A percentile compares a stretch with the other conserved stretches of the same genome.
Evolutionary conservation across 208 protist species (phyloP).

Genomic region (Acanthamoeba royreba): DNA sequence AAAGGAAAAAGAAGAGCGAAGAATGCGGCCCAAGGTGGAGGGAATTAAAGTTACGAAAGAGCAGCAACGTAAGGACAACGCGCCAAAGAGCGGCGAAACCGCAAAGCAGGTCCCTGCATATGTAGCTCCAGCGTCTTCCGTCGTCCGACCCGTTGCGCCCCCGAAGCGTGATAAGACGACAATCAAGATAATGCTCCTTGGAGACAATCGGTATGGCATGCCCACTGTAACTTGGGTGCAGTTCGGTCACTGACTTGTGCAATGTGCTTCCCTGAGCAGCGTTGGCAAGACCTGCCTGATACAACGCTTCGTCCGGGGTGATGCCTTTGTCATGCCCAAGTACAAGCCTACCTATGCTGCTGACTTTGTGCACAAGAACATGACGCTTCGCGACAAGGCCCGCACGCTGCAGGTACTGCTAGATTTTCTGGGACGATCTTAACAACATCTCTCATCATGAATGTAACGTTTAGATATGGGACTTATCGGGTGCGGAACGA

Average conservation of each 20-base stretch:
- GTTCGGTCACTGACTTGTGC: not conserved
- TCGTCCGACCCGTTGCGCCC: not conserved
- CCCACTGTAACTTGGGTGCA: not conserved
- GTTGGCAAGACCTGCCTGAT: not conserved
- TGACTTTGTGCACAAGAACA: conserved; percentile 2
- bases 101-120: not conserved
- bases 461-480: not conserved
- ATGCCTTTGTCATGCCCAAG: not conserved
- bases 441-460: too few relatives aligned
- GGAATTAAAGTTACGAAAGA: too few relatives aligned
- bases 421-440: too few relatives aligned
- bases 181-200: not conserved
- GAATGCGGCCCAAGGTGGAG: too few relatives aligned
- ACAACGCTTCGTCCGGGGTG: not conserved
- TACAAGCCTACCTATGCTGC: not conserved
- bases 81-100: not conserved
- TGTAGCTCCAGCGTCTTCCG: not conserved
- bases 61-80: too few relatives aligned
- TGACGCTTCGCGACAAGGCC: not conserved
- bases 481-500: not conserved
- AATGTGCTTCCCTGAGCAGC: not conserved
- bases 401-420: not conserved
- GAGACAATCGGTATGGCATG: not conserved
- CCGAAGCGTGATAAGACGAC: not conserved
- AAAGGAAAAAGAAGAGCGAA: too few relatives aligned